A percentile compares a stretch with the other conserved stretches of the same genome.
Evolutionary conservation across 1,139 yeast species (phyloP).

Genomic region (Ogataea hybrid): DNA sequence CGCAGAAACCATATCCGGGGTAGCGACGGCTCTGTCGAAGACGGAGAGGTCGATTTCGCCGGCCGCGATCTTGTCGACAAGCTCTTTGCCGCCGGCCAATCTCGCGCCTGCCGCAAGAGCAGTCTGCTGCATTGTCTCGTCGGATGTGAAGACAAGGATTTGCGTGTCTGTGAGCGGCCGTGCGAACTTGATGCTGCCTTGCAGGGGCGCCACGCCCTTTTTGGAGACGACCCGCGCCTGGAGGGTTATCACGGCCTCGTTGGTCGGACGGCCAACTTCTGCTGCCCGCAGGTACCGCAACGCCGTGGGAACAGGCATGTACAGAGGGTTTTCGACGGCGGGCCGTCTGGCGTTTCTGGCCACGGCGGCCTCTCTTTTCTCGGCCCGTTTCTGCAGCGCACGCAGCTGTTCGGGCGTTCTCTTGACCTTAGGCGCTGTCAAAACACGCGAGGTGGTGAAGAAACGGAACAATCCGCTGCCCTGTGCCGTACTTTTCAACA

Average conservation of each 20-base stretch:
- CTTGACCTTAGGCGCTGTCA: conserved; percentile 21
- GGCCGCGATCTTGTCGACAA: conserved; percentile 58
- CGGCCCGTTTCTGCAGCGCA: conserved; percentile 27
- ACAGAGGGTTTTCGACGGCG: conserved; percentile 55
- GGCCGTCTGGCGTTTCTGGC: conserved; percentile 43
- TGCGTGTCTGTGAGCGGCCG: conserved; percentile 64
- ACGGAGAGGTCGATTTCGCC: conserved; percentile 47
- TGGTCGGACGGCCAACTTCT: conserved; percentile 79
- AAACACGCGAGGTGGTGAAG: conserved; percentile 5
- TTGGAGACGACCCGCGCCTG: conserved; percentile 71
- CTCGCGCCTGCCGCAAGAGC: conserved; percentile 60
- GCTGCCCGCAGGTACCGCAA: conserved; percentile 80
- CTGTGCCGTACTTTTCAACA: conserved; percentile 2
- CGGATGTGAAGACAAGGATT: conserved; percentile 67
- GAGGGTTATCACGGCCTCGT: conserved; percentile 66
- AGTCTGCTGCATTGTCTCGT: conserved; percentile 48
- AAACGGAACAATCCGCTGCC: conserved; percentile 2
- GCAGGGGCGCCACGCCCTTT: conserved; percentile 72
- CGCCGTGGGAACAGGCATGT: conserved; percentile 72
- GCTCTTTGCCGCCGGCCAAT: conserved; percentile 68
- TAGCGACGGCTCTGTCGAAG: conserved; percentile 80
- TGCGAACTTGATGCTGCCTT: conserved; percentile 77
- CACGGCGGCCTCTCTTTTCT: conserved; percentile 31
- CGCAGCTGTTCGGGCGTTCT: conserved; percentile 17
- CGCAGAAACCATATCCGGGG: conserved; percentile 70